Base-by-base conservation (phyloP, 169 alveolate species). In the Plasmodium falciparum region DNA sequence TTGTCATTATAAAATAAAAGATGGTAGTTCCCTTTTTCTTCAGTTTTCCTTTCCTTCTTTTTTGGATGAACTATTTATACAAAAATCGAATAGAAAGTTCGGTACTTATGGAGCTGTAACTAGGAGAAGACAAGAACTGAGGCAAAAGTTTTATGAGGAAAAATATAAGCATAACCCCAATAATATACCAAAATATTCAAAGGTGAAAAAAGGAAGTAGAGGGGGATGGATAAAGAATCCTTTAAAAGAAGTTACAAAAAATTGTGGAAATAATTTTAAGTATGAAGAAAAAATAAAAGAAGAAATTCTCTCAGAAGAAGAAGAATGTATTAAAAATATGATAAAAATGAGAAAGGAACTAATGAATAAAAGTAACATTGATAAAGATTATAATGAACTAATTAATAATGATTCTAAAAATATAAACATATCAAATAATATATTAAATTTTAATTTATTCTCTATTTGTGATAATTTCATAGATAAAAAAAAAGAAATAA, bases 41-140 rank as follows among this genome's bases (percentile, higher is more conserved):
- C 47, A 39, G 2, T 5, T 39, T 39, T 39, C 6, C 47, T 39
- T 39, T 39, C 1, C 22, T 17, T 12, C 50, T 71, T 17, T 20
- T 24, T 2, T 71, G 33, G 13, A 50, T 59, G 15, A 45, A 50
- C 1, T 33, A 22, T 58, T 71, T 26, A 22, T 29, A 26, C 33
- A 33, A 62, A 52, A 66, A 20, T 49, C 50, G 26, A 52, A 20
- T 20, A 83, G 50, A 39, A 47, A 63, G 2, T 83, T 83, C 20
- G 91, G 91, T 7, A 83, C 91, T 9, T 83, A 83, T 69, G 91
- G 91, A 15, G 91, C 91, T 56, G 91, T 83, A 6, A 83, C 91
- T 9, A 83, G 83, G 65, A 83, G 13, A 62, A 83, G 62, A 66
- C 91, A 83, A 69, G 24, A 83, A 49, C 85, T 20, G 66, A 33